Evolutionary conservation across 2,329 filamentous ascomycete species (phyloP).

Genomic region (Pseudogymnoascus sp.): DNA sequence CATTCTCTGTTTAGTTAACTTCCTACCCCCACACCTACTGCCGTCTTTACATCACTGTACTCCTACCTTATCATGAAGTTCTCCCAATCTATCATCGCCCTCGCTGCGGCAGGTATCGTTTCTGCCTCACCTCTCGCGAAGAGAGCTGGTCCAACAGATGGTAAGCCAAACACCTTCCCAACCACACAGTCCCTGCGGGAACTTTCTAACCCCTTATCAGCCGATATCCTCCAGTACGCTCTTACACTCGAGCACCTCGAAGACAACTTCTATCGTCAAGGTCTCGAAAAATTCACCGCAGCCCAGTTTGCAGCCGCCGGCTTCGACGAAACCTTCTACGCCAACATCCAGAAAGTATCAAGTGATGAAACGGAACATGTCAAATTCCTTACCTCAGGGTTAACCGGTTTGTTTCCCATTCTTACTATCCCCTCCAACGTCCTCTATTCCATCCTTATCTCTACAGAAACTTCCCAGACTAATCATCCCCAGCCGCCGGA

Average conservation of each 20-base stretch:
- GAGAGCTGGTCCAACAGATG: slow-evolving; percentile 17
- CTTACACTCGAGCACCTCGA: slow-evolving; percentile 51
- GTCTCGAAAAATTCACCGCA: slow-evolving; percentile 48
- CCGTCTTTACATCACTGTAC: background rate
- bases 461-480: background rate
- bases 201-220: background rate
- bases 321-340: slow-evolving; percentile 45
- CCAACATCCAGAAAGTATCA: slow-evolving; percentile 48
- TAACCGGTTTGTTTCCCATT: slow-evolving; percentile 20
- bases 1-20: background rate
- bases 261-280: slow-evolving; percentile 54
- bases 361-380: slow-evolving; percentile 52
- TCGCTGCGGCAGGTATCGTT: slow-evolving; percentile 15
- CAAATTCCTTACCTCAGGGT: slow-evolving; percentile 42
- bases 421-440: slow-evolving; percentile 25
- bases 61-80: slow-evolving; percentile 19
- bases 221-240: slow-evolving; percentile 39
- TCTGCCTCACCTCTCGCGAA: slow-evolving; percentile 18
- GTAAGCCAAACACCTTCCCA: background rate
- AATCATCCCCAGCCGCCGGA: slow-evolving; percentile 32
- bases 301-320: slow-evolving; percentile 46
- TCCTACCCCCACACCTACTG: background rate
- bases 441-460: background rate
- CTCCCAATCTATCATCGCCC: slow-evolving; percentile 15
- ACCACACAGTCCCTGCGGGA: background rate